These are phyloP conservation scores for Tricharina praecox DNA, from an alignment of 495 filamentous ascomycete genomes.

Conservation along the genomic window DNA sequence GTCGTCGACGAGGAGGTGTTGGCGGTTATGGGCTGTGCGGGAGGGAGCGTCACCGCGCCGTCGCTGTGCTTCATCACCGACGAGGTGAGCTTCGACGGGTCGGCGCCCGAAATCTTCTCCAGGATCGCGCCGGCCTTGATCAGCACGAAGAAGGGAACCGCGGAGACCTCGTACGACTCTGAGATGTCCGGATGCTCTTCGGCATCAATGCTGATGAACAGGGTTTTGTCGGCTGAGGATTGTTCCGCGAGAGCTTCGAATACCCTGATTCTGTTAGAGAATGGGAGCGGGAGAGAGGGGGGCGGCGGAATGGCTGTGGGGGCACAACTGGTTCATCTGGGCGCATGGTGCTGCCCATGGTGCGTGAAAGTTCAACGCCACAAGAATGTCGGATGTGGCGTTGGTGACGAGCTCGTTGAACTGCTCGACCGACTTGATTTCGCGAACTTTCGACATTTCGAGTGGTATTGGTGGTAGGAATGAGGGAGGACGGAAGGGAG, in stretches of 20 bases:
- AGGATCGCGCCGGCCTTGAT: slow-evolving; percentile 51
- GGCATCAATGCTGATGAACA: slow-evolving; percentile 43
- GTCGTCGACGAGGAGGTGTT: slow-evolving; percentile 8
- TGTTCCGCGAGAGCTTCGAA: slow-evolving; percentile 59
- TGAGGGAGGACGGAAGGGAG: not conserved
- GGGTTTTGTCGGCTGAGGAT: slow-evolving; percentile 57
- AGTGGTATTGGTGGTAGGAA: not conserved
- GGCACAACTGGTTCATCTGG: slow-evolving; percentile 49
- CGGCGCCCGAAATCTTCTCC: slow-evolving; percentile 72
- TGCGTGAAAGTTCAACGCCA: slow-evolving; percentile 82
- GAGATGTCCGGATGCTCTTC: slow-evolving; percentile 31
- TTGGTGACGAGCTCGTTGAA: slow-evolving; percentile 49
- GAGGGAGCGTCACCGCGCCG: slow-evolving; percentile 13
- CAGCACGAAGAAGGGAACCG: slow-evolving; percentile 81
- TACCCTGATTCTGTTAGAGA: slow-evolving; percentile 34
- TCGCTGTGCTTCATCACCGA: slow-evolving; percentile 68
- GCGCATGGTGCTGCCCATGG: slow-evolving; percentile 94
- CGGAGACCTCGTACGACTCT: slow-evolving; percentile 66
- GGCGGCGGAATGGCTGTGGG: not conserved
- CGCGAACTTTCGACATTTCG: slow-evolving; percentile 53
- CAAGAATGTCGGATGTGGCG: slow-evolving; percentile 47
- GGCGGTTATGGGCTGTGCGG: slow-evolving; percentile 24
- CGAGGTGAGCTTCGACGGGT: slow-evolving; percentile 60
- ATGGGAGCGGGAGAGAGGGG: not conserved
- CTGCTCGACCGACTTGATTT: slow-evolving; percentile 49